These are phyloP conservation scores for Artomyces pyxidatus DNA, from an alignment of 768 basidiomycete species.

Conservation along the genomic window DNA sequence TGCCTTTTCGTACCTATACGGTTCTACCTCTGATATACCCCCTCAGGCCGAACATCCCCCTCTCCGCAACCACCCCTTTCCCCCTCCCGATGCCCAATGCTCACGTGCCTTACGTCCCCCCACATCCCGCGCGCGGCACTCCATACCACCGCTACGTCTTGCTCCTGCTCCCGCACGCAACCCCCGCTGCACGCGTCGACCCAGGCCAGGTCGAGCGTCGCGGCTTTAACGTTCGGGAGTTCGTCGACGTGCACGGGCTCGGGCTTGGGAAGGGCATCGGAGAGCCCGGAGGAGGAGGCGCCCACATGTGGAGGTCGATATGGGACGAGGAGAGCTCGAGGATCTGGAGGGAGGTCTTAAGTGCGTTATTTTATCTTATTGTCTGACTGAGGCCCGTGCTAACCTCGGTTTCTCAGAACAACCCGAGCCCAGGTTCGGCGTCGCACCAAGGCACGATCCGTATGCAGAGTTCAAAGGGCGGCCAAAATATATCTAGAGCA, in stretches of 20 bases:
- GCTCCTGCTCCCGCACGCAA: slow-evolving; percentile 66
- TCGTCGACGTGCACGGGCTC: slow-evolving; percentile 38
- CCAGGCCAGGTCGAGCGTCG: slow-evolving; percentile 30
- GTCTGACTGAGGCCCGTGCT: slow-evolving; percentile 4
- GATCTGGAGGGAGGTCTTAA: slow-evolving; percentile 59
- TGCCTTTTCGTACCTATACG: slow-evolving; percentile 7
- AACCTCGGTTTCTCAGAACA: slow-evolving; percentile 25
- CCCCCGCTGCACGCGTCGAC: slow-evolving; percentile 22
- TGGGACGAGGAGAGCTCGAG: slow-evolving; percentile 61
- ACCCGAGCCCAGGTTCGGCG: slow-evolving; percentile 52
- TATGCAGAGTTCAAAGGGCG: slow-evolving; percentile 41
- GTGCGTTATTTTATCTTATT: slow-evolving; percentile 37
- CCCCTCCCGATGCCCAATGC: slow-evolving; percentile 33
- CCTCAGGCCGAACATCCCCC: slow-evolving; percentile 69
- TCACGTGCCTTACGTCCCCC: slow-evolving; percentile 78
- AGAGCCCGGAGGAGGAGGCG: slow-evolving; percentile 50
- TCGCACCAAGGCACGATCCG: slow-evolving; percentile 42
- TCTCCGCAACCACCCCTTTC: slow-evolving; percentile 48
- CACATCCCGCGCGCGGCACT: slow-evolving; percentile 85
- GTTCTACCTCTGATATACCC: slow-evolving; percentile 7
- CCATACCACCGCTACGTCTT: slow-evolving; percentile 85
- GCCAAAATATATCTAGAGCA: slow-evolving; percentile 7
- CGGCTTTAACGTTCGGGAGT: slow-evolving; percentile 60
- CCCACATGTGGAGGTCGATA: slow-evolving; percentile 75
- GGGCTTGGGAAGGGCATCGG: slow-evolving; percentile 37